Evolutionary conservation across 352 stramenopile species (phyloP).

Genomic region (Proteromonas lacertae): DNA sequence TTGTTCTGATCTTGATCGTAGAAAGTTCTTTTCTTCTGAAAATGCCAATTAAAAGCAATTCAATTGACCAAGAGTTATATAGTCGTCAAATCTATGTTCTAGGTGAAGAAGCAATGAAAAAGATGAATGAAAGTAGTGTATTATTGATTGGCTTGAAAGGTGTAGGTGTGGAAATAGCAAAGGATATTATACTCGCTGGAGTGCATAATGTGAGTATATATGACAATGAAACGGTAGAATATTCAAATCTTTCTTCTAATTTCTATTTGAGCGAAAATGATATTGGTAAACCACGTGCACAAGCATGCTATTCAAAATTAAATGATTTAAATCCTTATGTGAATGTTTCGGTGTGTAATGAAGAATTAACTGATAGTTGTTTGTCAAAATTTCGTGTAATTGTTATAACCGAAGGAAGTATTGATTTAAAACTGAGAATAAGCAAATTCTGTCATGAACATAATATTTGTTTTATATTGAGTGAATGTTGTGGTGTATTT

Average conservation of each 20-base stretch:
- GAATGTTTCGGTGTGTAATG: conserved; percentile 16
- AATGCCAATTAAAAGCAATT: too few species aligned
- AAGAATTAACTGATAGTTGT: background rate
- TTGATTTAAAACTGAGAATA: conserved; percentile 26
- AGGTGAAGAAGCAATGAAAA: conserved; percentile 81
- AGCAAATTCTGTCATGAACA: conserved; percentile 37
- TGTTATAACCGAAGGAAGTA: conserved; percentile 32
- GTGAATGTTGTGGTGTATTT: conserved; percentile 59
- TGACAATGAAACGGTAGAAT: conserved; percentile 37
- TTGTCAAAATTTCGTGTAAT: conserved; percentile 17
- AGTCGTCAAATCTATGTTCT: conserved; percentile 92
- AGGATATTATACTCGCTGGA: conserved; percentile 87
- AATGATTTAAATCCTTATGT: conserved; percentile 89
- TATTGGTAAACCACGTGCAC: conserved; percentile 36
- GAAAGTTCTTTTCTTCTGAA: too few species aligned
- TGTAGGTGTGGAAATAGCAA: conserved; percentile 57
- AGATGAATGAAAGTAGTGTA: conserved; percentile 70
- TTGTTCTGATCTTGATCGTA: too few species aligned
- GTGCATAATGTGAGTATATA: conserved; percentile 70
- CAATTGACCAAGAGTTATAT: conserved; percentile 43
- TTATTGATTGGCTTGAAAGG: conserved; percentile 49
- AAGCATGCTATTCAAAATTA: conserved; percentile 41
- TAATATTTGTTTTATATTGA: conserved; percentile 42
- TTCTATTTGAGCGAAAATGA: conserved; percentile 68
- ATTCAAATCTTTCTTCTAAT: conserved; percentile 50